Conservation (phyloP, 306 rosid species). For the Pterocarpus macrocarpus region DNA sequence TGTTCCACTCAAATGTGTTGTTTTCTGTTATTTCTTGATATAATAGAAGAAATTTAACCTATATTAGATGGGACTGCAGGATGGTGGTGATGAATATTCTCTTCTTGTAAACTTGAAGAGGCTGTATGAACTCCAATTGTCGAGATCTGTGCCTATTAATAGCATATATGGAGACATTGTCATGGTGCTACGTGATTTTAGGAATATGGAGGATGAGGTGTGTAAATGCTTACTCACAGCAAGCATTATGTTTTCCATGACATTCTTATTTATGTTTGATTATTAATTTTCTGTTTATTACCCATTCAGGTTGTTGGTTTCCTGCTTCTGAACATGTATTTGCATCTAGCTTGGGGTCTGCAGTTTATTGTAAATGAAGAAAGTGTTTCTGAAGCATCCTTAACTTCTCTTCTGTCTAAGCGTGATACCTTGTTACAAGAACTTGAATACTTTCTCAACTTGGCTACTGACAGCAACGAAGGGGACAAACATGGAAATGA, state of each 20-base stretch:
- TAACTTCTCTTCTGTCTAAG: constrained; percentile 65
- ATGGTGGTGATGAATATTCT: constrained; percentile 95
- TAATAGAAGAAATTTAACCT: constrained; percentile 46
- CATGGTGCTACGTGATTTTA: constrained; percentile 65
- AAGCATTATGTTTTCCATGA: constrained; percentile 29
- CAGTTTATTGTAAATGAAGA: constrained; percentile 63
- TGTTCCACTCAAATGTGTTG: constrained; percentile 41
- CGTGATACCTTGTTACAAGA: constrained; percentile 74
- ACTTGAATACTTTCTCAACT: constrained; percentile 70
- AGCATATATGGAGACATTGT: constrained; percentile 74
- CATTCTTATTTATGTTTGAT: constrained; percentile 35
- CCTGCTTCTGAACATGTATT: constrained; percentile 81
- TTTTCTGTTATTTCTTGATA: constrained; percentile 41
- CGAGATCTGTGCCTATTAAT: constrained; percentile 70
- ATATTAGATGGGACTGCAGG: constrained; percentile 64
- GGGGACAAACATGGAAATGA: constrained; percentile 65
- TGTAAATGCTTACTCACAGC: constrained; percentile 47
- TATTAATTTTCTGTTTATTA: constrained; percentile 49
- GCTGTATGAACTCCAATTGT: constrained; percentile 87
- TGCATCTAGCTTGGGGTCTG: constrained; percentile 80
- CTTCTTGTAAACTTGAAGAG: constrained; percentile 96
- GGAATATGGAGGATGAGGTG: constrained; percentile 87
- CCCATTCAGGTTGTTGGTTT: constrained; percentile 78
- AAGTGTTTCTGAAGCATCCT: constrained; percentile 67
- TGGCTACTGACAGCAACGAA: constrained; percentile 61